Percentiles rank a stretch among this genome's conserved stretches.
These are phyloP conservation scores for Nadsonia starkeyi-henricii DNA, from an alignment of 1,139 yeast genomes.

Conservation along the genomic window DNA sequence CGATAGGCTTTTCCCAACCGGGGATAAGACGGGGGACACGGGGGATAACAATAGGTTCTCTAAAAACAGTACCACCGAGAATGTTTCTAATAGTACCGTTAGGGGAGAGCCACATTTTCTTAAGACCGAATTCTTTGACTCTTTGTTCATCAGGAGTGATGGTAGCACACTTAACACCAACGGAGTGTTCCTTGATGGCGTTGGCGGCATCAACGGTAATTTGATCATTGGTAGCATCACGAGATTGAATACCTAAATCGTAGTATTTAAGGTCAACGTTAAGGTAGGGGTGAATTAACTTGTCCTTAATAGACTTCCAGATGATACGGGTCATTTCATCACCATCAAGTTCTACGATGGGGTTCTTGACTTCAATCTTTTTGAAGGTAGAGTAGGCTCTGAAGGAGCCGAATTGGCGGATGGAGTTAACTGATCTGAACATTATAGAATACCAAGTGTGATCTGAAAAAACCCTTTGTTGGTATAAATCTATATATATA, in stretches of 20 bases:
- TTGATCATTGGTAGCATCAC: conserved; percentile 79
- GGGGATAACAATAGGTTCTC: conserved; percentile 90
- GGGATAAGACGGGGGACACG: conserved; percentile 82
- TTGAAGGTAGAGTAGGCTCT: conserved; percentile 11
- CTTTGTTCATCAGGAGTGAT: conserved; percentile 97
- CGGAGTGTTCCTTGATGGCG: conserved; percentile 79
- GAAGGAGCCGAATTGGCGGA: background rate
- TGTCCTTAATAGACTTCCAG: conserved; percentile 69
- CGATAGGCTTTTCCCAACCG: conserved; percentile 88
- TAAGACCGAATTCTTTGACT: conserved; percentile 75
- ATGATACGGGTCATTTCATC: conserved; percentile 92
- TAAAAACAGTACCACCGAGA: conserved; percentile 89
- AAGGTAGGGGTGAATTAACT: conserved; percentile 70
- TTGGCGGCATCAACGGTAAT: conserved; percentile 83
- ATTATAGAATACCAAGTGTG: background rate
- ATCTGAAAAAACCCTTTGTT: too few species aligned
- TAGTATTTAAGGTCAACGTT: conserved; percentile 83
- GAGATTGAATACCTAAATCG: conserved; percentile 72
- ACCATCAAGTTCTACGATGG: conserved; percentile 92
- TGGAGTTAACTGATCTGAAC: background rate
- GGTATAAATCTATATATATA: too few species aligned
- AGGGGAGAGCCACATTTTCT: conserved; percentile 96
- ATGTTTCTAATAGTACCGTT: conserved; percentile 93
- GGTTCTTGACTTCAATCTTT: conserved; percentile 72
- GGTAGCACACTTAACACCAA: conserved; percentile 94